Base-by-base conservation (phyloP, 768 basidiomycete genomes). In the Imleria badia region DNA sequence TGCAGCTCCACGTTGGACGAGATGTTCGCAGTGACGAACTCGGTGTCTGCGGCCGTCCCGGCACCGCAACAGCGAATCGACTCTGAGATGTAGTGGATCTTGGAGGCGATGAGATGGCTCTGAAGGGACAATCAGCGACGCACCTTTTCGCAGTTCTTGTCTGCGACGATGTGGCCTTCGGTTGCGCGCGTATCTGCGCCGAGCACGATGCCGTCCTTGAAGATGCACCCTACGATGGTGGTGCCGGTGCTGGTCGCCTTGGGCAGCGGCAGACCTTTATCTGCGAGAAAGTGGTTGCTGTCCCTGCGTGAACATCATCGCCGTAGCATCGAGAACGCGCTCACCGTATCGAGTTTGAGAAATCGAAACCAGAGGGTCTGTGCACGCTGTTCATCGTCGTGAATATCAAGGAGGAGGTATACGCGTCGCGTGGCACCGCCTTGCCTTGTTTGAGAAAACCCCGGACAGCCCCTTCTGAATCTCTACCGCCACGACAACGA, bases 101-200 rank as follows among this genome's bases (percentile, higher is more conserved):
- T 15, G 15, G 13, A 23, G 6, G 10, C n/a, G 17, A n/a, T 39
- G 38, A 39, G 38, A 39, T 26, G 26, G 4, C 26, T 26, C 26
- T 26, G 26, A 26, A 3, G 26, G 26, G 26, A 26, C 26, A 6
- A 26, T 26, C 26, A 26, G 26, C 26, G 26, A 61, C 75, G 44
- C 51, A 95, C 96, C 89, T 99, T 99, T 78, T 98, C 97, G 73
- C 97, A 99, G 75, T 99, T 99, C 83, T 99, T 98, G 78, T 98
- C 96, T 0, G 93, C 93, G 26, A 99, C 92, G 60, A 98, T 98
- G 22, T 83, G 82, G 1, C 96, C 97, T 56, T 87, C 91, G 0
- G 97, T 98, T 5, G 97, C 95, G 63, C 96, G 81, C 1, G 97
- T 99, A 72, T 98, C 97, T 14, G 97, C 97, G 43, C 96, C 97